Evolutionary conservation across 2,329 filamentous ascomycete genomes (phyloP).

Genomic region (Epichloe sylvatica): DNA sequence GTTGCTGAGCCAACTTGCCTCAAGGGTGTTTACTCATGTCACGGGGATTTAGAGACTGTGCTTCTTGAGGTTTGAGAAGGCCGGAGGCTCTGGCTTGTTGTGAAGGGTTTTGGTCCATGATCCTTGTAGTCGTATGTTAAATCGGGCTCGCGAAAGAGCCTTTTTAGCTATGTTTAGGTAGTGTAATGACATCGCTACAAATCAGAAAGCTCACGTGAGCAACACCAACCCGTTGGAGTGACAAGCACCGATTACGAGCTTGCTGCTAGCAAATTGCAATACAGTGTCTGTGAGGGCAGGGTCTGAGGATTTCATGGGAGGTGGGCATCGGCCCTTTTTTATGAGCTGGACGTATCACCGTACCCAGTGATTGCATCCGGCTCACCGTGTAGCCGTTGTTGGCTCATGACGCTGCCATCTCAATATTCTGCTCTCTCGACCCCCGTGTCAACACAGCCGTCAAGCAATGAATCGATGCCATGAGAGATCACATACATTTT

Average conservation of each 20-base stretch:
- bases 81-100: neutral
- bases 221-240: neutral
- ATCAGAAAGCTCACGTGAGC: neutral
- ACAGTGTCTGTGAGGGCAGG: no score
- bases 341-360: neutral
- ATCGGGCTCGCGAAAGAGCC: neutral
- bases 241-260: neutral
- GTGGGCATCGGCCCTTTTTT: neutral
- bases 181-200: neutral
- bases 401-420: neutral
- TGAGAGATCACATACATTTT: constrained; percentile 5
- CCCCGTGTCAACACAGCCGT: constrained; percentile 5
- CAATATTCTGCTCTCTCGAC: neutral
- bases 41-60: constrained; percentile 31
- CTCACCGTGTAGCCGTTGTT: neutral
- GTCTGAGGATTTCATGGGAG: neutral
- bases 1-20: constrained; percentile 70
- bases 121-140: neutral
- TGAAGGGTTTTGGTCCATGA: neutral
- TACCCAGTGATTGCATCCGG: neutral
- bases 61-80: neutral
- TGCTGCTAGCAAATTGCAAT: neutral
- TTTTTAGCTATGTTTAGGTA: neutral
- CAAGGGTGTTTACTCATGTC: constrained; percentile 72
- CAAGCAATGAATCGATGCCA: constrained; percentile 3